A percentile compares a stretch with the other conserved stretches of the same genome.
Evolutionary conservation across 257 asterid species (phyloP).

Genomic region (Nicotiana noctiflora): DNA sequence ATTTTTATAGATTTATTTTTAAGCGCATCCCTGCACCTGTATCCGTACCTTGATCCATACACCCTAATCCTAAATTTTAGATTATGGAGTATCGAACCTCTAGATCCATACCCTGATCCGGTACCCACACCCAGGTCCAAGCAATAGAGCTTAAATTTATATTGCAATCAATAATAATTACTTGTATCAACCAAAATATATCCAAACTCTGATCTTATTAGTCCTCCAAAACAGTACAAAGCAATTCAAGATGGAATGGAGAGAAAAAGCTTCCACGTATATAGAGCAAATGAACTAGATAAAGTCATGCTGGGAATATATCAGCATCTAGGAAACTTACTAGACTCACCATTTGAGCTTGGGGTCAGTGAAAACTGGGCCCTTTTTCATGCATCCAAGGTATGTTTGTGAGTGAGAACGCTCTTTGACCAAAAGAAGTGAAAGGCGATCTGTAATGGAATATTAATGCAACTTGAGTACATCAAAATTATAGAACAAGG

Average conservation of each 20-base stretch:
- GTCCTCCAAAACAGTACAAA: background rate
- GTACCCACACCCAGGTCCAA: no score
- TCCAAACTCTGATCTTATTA: background rate
- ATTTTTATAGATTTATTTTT: no score
- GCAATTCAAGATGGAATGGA: background rate
- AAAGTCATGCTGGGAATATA: background rate
- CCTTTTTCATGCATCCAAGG: slow-evolving; percentile 98
- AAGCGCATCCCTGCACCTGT: no score
- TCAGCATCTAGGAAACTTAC: background rate
- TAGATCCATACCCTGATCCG: no score
- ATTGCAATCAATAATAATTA: background rate
- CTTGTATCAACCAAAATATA: background rate
- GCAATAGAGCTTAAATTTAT: background rate
- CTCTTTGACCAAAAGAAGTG: slow-evolving; percentile 90
- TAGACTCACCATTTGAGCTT: slow-evolving; percentile 84
- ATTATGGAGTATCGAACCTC: no score
- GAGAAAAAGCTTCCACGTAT: background rate
- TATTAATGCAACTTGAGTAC: background rate
- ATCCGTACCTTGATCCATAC: no score
- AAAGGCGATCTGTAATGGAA: slow-evolving; percentile 63
- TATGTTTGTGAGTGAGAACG: slow-evolving; percentile 91
- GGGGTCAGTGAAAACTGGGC: slow-evolving; percentile 94
- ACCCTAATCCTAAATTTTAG: no score
- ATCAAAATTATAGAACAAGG: slow-evolving; percentile 9
- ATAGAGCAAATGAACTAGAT: background rate